These are phyloP conservation scores for Pleurotus salmoneostramineus DNA, from an alignment of 768 basidiomycete genomes.

Conservation along the genomic window DNA sequence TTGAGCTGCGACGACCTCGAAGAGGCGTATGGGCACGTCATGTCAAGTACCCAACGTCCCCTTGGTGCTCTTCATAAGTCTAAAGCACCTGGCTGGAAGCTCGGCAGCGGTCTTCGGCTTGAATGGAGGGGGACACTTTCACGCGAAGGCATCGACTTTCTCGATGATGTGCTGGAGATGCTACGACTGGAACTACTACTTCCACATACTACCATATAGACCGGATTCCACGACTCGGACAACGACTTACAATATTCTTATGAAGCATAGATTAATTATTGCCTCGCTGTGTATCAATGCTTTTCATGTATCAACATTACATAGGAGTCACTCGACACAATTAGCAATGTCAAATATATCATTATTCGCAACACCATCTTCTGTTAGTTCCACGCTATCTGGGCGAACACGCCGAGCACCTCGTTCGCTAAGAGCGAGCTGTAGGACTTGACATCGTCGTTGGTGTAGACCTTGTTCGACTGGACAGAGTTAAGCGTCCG, in stretches of 20 bases:
- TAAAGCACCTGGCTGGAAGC: slow-evolving; percentile 23
- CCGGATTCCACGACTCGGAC: background rate
- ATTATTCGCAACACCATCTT: background rate
- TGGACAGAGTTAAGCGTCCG: slow-evolving; percentile 54
- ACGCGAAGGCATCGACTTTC: slow-evolving; percentile 2
- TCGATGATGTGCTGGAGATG: background rate
- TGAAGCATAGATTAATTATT: background rate
- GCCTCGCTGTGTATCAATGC: background rate
- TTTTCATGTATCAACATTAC: background rate
- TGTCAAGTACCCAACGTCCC: slow-evolving; percentile 52
- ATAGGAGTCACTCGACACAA: no score
- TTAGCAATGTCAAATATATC: background rate
- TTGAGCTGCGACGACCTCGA: slow-evolving; percentile 1
- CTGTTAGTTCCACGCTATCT: slow-evolving; percentile 37
- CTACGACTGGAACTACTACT: background rate
- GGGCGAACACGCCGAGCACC: slow-evolving; percentile 56
- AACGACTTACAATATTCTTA: background rate
- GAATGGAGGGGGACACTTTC: slow-evolving; percentile 5
- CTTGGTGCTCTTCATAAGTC: slow-evolving; percentile 60
- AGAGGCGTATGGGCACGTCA: slow-evolving; percentile 3
- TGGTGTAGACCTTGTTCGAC: slow-evolving; percentile 42
- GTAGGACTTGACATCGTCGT: slow-evolving; percentile 51
- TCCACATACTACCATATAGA: background rate
- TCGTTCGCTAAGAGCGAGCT: slow-evolving; percentile 45
- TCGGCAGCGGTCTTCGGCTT: background rate